Evolutionary conservation across 1,139 yeast genomes (phyloP), one percentile per base, ranked within the genome.

Genomic region (Yamadazyma sp.): DNA sequence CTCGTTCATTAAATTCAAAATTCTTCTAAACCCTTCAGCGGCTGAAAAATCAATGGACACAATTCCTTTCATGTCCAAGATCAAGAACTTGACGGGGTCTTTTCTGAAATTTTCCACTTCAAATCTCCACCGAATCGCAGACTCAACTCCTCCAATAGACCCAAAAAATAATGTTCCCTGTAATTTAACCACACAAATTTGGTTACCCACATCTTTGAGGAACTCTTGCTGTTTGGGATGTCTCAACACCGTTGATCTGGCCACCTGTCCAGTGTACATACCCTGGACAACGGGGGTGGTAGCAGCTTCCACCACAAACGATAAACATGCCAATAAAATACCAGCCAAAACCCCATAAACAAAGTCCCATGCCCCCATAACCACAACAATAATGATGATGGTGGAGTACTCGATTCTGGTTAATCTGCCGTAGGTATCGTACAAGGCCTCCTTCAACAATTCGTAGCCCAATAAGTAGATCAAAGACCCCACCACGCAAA

Each of bases 361-460:
- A 61, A 92, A 92, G 62, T 92, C 98, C 75, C 87, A 85, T 2
- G 86, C 83, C 3, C 97, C 98, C 98, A 94, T 92, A 0, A 92
- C 84, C 20, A 88, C 67, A 17, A 94, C 95, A 51, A 92, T 92
- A 9, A 84, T 80, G 6, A 85, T 63, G 44, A 92, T 86, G 2
- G 98, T 92, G 31, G 78, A 53, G 58, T 92, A 92, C 57, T 92
- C 98, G 48, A 87, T 85, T 29, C 62, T 69, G 33, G 82, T 74
- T 32, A 92, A 75, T 48, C 85, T 76, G 1, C 94, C 94, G 64
- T 77, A 76, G 0, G 97, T 88, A 57, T 92, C 98, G 49, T 76
- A 78, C 12, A 92, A 56, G 0, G 97, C 87, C 59, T 92, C 98
- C 42, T 85, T 82, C 46, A 92, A 61, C 39, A 92, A 69, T 60